These are phyloP conservation scores for Pythium graminicola DNA, from an alignment of 352 stramenopile species.

Conservation along the genomic window DNA sequence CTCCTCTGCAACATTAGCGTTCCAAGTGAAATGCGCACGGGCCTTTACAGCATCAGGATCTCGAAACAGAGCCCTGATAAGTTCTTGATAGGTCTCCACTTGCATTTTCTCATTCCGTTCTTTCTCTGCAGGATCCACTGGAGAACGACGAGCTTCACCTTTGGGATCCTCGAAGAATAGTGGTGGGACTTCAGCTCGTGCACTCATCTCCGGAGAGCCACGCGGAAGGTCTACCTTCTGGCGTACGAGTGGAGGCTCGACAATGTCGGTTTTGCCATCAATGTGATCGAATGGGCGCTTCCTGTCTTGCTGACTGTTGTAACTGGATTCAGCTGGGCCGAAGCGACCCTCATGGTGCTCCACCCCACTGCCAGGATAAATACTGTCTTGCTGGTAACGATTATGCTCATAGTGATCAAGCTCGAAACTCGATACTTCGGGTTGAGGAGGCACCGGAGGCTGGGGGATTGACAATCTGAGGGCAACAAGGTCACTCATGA, in stretches of 20 bases:
- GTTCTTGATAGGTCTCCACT: conserved; percentile 53
- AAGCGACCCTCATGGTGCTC: background rate
- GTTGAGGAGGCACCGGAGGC: background rate
- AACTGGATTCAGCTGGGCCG: too few relatives aligned
- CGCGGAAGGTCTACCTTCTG: background rate
- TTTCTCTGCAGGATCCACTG: conserved; percentile 25
- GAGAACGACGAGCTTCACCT: conserved; percentile 28
- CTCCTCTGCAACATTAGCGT: conserved; percentile 20
- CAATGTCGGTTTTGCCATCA: background rate
- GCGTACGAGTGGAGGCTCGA: background rate
- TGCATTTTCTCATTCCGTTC: conserved; percentile 29
- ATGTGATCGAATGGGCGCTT: conserved; percentile 5
- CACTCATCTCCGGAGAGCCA: background rate
- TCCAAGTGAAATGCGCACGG: conserved; percentile 38
- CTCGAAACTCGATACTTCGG: background rate
- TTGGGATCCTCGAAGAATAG: conserved; percentile 49
- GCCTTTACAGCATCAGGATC: conserved; percentile 34
- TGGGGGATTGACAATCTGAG: background rate
- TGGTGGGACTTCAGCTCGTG: conserved; percentile 2
- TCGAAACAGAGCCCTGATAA: conserved; percentile 48
- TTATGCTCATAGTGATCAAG: background rate
- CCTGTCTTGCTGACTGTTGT: background rate
- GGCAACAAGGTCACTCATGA: conserved; percentile 19
- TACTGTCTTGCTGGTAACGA: background rate
- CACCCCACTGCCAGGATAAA: too few relatives aligned